phyloP scores from a whole-genome alignment of 352 stramenopile species.

The Phytophthora sp. region DNA sequence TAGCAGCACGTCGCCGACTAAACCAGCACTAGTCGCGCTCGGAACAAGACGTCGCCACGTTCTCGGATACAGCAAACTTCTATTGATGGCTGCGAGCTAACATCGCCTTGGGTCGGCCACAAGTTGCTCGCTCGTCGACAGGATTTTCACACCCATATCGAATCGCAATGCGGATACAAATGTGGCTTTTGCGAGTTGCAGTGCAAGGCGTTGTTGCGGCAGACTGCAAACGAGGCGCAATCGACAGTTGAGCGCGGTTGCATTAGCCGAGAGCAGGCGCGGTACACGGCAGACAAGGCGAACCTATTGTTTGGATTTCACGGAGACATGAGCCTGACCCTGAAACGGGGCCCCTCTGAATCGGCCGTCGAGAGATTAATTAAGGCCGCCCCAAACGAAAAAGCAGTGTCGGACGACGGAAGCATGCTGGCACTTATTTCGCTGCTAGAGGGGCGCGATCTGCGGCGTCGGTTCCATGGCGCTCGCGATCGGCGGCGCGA shows the following conservation, averaged over 20 bases:
- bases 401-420: slow-evolving; percentile 1
- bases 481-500: neutral
- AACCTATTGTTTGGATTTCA: slow-evolving; percentile 21
- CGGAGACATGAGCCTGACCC: slow-evolving; percentile 4
- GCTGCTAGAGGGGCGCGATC: too few relatives aligned
- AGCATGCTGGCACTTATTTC: too few relatives aligned
- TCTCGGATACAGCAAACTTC: neutral
- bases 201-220: slow-evolving; percentile 9
- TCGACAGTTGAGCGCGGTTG: slow-evolving; percentile 26
- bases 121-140: slow-evolving; percentile 10
- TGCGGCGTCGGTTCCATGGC: too few relatives aligned
- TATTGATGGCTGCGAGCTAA: slow-evolving; percentile 16
- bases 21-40: slow-evolving; percentile 11
- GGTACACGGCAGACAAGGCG: slow-evolving; percentile 27
- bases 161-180: too few relatives aligned
- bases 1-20: slow-evolving; percentile 1
- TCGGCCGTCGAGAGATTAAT: neutral
- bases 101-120: slow-evolving; percentile 10
- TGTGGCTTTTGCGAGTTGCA: slow-evolving; percentile 7
- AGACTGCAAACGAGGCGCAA: slow-evolving; percentile 27
- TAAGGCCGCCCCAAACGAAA: slow-evolving; percentile 3
- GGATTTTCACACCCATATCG: slow-evolving; percentile 20
- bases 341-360: slow-evolving; percentile 14
- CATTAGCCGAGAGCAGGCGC: slow-evolving; percentile 21
- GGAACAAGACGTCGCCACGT: too few relatives aligned